phyloP scores from a whole-genome alignment of 139 green algal genomes.

The Haematococcus sp. region DNA sequence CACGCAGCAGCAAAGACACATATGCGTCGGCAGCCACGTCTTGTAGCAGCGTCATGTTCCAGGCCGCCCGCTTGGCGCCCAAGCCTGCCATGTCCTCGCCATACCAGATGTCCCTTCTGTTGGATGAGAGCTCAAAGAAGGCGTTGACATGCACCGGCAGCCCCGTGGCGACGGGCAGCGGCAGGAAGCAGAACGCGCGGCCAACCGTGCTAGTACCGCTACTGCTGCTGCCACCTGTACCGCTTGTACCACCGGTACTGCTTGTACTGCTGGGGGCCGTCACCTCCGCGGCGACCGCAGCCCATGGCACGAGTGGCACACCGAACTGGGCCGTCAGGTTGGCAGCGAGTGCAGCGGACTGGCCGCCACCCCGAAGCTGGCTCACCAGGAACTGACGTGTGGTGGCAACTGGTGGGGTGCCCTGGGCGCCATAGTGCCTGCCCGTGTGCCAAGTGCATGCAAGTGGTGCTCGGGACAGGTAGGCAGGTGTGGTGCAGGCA shows the following conservation, averaged over 20 bases:
- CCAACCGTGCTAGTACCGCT: neutral
- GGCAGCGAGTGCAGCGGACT: constrained; percentile 26
- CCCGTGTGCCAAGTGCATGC: no score
- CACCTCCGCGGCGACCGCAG: constrained; percentile 58
- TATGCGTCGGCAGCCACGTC: constrained; percentile 58
- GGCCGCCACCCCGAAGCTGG: constrained; percentile 40
- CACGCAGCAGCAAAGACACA: constrained; percentile 41
- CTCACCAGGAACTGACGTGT: constrained; percentile 44
- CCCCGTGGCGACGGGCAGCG: constrained; percentile 54
- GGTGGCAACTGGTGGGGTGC: no score
- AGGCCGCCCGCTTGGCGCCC: constrained; percentile 56
- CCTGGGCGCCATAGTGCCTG: no score
- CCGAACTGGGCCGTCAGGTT: constrained; percentile 40
- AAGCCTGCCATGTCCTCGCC: constrained; percentile 65
- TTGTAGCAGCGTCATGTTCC: constrained; percentile 66
- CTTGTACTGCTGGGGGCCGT: constrained; percentile 3
- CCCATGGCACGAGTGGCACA: constrained; percentile 63
- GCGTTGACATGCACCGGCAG: constrained; percentile 75
- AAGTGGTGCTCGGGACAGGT: no score
- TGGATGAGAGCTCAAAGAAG: constrained; percentile 71
- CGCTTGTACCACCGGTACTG: neutral
- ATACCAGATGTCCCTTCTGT: constrained; percentile 52
- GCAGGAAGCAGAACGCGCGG: constrained; percentile 71
- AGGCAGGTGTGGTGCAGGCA: no score
- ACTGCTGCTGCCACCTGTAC: neutral